Base-by-base conservation (phyloP, 2,329 filamentous ascomycete species). In the Echinosphaeria canescens region DNA sequence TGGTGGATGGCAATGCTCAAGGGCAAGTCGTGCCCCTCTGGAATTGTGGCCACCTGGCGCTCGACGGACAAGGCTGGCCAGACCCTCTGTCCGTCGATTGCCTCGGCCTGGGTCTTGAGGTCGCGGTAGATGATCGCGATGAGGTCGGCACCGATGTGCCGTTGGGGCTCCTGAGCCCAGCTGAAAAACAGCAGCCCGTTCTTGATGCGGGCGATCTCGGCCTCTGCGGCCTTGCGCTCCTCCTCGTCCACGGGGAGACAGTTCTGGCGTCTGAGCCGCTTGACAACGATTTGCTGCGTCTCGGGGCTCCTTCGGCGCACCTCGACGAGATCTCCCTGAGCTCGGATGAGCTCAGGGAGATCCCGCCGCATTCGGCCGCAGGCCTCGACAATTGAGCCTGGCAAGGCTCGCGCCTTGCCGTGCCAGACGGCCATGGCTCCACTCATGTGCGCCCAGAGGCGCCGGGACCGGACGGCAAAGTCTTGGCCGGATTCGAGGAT, bases 1-100 rank as follows among this genome's bases (percentile, higher is more conserved):
- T 41, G 39, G 33, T 42, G 38, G 8, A 45, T 23, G 8, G 38
- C 33, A 11, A 40, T 34, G 33, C 36, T 39, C 15, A 39, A 28
- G 12, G 29, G 28, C 16, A 38, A 29, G 17, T 34, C 31, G 9
- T n/a, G n/a, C n/a, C n/a, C n/a, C n/a, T 26, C n/a, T n/a, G n/a
- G n/a, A n/a, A 44, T 30, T 26, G 29, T 30, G 11, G 37, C 27
- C 4, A 36, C 17, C 4, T 42, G 36, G 5, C 19, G 29, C 3
- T 19, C 15, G 5, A 42, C 34, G 8, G 26, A 10, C n/a, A n/a
- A n/a, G n/a, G n/a, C n/a, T n/a, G n/a, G n/a, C n/a, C n/a, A n/a
- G n/a, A n/a, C n/a, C 7, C 6, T 13, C 13, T 25, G 9, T 8
- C 7, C 12, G 8, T 25, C 23, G 5, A 25, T 13, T 5, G 5